phyloP scores from a whole-genome alignment of 371 early-diverging fungal species.

The Haplosporangium sp. region DNA sequence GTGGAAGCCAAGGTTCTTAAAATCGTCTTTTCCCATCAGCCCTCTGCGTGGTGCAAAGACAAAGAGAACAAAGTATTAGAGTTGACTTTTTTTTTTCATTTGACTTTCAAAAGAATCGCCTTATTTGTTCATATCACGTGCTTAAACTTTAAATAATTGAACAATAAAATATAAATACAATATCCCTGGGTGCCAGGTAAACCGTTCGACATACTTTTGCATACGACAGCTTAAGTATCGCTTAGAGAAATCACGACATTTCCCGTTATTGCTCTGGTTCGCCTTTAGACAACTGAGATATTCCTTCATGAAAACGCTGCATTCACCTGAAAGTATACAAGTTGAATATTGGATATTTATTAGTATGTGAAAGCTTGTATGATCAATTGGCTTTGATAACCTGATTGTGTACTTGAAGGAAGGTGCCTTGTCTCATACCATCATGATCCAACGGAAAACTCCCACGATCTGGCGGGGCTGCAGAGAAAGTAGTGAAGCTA shows the following conservation, averaged over 20 bases:
- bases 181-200: too few species aligned
- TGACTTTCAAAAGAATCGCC: too few species aligned
- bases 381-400: too few species aligned
- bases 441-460: slow-evolving; percentile 87
- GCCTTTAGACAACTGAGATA: slow-evolving; percentile 80
- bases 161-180: background rate
- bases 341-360: background rate
- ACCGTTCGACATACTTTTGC: slow-evolving; percentile 71
- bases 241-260: slow-evolving; percentile 77
- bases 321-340: slow-evolving; percentile 67
- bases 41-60: slow-evolving; percentile 57
- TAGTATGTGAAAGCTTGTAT: too few species aligned
- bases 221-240: slow-evolving; percentile 86
- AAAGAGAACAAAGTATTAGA: background rate
- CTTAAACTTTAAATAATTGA: background rate
- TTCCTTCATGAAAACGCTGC: slow-evolving; percentile 75
- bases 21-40: slow-evolving; percentile 77
- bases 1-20: slow-evolving; percentile 74
- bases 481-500: slow-evolving; percentile 66
- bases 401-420: background rate
- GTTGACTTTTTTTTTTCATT: background rate
- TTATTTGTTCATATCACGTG: background rate
- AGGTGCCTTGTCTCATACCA: slow-evolving; percentile 51
- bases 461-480: slow-evolving; percentile 81
- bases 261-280: slow-evolving; percentile 73